Evolutionary conservation across 805 yeast genomes (phyloP).

Genomic region (Yarrowia divulgata): DNA sequence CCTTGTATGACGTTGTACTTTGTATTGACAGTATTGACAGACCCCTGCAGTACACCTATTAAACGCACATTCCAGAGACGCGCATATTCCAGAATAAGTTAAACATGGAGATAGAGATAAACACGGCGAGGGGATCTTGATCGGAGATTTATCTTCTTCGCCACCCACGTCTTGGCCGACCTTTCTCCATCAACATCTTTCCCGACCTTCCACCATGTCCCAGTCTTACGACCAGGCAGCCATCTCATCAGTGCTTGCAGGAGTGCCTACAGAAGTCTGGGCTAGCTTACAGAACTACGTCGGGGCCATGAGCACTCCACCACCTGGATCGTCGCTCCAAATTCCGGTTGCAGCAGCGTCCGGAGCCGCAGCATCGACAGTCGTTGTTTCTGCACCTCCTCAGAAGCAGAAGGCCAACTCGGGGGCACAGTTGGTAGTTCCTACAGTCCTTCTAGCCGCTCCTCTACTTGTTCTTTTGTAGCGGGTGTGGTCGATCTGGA

Average conservation of each 20-base stretch:
- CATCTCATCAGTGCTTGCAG: conserved; percentile 2
- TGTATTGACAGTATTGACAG: too few relatives aligned
- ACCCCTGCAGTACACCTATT: neutral
- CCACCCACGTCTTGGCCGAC: neutral
- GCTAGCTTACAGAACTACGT: conserved; percentile 3
- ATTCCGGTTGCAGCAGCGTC: neutral
- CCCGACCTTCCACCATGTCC: neutral
- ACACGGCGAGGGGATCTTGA: neutral
- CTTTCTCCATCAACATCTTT: neutral
- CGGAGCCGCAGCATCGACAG: neutral
- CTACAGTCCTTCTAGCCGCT: neutral
- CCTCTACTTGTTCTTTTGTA: too few relatives aligned
- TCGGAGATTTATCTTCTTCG: neutral
- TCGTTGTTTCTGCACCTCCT: neutral
- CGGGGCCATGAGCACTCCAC: neutral
- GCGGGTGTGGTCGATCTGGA: too few relatives aligned
- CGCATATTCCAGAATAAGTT: neutral
- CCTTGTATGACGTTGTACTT: too few relatives aligned
- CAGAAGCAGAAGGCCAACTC: neutral
- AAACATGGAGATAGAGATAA: conserved; percentile 14
- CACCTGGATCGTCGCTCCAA: neutral
- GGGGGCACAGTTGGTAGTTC: neutral
- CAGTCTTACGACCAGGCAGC: conserved; percentile 2
- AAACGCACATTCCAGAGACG: conserved; percentile 18
- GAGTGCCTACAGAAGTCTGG: conserved; percentile 21